phyloP scores from a whole-genome alignment of 768 basidiomycete species.

The Boletus rex-veris region DNA sequence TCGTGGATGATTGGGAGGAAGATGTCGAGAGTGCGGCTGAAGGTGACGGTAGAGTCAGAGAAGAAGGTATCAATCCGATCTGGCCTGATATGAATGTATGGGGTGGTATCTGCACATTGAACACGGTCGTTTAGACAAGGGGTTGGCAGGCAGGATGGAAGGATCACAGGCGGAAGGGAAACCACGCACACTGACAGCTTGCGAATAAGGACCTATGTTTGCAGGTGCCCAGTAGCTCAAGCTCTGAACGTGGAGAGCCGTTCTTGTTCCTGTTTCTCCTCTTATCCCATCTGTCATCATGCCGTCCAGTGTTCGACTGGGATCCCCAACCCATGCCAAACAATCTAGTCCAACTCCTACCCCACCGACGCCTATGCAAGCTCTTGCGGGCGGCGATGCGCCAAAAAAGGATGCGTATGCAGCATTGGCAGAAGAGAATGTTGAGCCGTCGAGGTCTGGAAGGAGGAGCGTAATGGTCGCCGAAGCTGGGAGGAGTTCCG shows the following conservation, averaged over 20 bases:
- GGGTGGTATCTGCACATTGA: constrained; percentile 54
- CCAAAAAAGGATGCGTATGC: constrained; percentile 84
- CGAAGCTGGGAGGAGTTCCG: constrained; percentile 16
- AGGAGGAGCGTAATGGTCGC: constrained; percentile 80
- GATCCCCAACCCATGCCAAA: constrained; percentile 53
- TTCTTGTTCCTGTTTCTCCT: constrained; percentile 41
- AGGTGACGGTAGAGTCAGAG: constrained; percentile 62
- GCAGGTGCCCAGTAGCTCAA: constrained; percentile 99
- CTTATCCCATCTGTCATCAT: constrained; percentile 13
- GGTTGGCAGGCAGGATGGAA: not conserved
- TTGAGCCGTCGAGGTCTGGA: constrained; percentile 60
- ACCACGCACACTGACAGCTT: constrained; percentile 72
- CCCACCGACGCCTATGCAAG: constrained; percentile 81
- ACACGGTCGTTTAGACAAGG: not conserved
- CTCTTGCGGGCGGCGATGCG: constrained; percentile 86
- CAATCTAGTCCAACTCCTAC: constrained; percentile 71
- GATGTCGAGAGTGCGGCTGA: constrained; percentile 18
- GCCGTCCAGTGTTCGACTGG: not conserved
- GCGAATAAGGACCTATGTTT: constrained; percentile 98
- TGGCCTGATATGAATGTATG: constrained; percentile 92
- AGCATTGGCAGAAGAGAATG: constrained; percentile 74
- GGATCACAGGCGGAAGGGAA: not conserved
- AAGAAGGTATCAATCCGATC: constrained; percentile 83
- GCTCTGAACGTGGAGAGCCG: constrained; percentile 89
- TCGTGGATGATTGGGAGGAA: constrained; percentile 49